Evolutionary conservation across 805 yeast species (phyloP).

Genomic region (Wickerhamiella sorbophila): DNA sequence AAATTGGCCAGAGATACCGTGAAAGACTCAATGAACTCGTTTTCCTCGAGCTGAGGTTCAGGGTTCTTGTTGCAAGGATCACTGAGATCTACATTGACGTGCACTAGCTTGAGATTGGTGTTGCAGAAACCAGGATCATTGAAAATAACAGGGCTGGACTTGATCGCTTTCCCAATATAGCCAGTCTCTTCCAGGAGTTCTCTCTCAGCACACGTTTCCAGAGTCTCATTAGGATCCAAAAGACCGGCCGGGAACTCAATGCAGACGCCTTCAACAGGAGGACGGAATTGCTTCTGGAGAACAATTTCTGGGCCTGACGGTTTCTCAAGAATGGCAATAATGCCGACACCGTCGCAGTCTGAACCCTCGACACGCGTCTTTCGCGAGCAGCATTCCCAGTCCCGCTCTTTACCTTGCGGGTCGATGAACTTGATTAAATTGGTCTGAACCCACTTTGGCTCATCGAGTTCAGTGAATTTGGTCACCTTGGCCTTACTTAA

Average conservation of each 20-base stretch:
- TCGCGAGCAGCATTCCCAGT: constrained; percentile 86
- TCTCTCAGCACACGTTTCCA: constrained; percentile 70
- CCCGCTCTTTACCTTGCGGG: constrained; percentile 31
- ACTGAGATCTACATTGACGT: constrained; percentile 58
- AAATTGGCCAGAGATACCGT: constrained; percentile 43
- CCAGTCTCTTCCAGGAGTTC: constrained; percentile 92
- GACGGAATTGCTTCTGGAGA: constrained; percentile 81
- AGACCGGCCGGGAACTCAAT: constrained; percentile 94
- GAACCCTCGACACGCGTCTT: constrained; percentile 51
- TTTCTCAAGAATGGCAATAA: constrained; percentile 53
- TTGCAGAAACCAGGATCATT: constrained; percentile 86
- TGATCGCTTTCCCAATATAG: constrained; percentile 49
- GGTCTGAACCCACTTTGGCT: constrained; percentile 50
- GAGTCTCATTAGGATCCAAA: constrained; percentile 67
- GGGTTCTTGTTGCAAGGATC: constrained; percentile 58
- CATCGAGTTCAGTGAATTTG: constrained; percentile 23
- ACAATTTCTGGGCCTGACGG: constrained; percentile 40
- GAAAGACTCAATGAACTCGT: constrained; percentile 86
- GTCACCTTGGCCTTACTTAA: constrained; percentile 21
- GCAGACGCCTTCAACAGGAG: constrained; percentile 79
- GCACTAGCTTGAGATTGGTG: constrained; percentile 70
- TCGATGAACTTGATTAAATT: constrained; percentile 30
- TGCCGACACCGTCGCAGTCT: constrained; percentile 81
- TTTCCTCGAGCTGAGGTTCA: constrained; percentile 64
- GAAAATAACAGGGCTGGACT: constrained; percentile 36